Base-by-base conservation (phyloP, 192 early-diverging fungal species). In the Coemansia sp. region DNA sequence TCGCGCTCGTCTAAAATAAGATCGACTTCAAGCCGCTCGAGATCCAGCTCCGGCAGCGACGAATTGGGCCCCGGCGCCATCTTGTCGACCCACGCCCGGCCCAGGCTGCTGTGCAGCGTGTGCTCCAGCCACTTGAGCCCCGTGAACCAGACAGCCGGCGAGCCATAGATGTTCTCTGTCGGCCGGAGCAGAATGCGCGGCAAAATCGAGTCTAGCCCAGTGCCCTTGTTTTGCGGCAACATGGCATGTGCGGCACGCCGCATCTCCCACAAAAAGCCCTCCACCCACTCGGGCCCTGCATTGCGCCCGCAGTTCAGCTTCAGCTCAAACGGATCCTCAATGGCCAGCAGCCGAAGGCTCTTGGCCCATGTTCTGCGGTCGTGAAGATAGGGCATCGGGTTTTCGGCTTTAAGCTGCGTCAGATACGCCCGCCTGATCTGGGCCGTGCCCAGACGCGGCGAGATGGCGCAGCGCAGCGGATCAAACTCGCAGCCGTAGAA, bases 241-340 rank as follows among this genome's bases (percentile, higher is more conserved):
- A 53, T 43, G 0, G 48, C 41, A 57, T 47, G 55, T 0, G 67
- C 67, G 5, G 60, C 67, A 11, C 67, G 50, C 2, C 67, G 60
- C 67, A 71, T 71, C 29, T 71, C 67, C 67, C 67, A 71, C 23
- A 63, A 18, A 18, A 71, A n/a, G 5, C 60, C 60, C 20, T 53
- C 60, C 5, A 50, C 40, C 67, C 67, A 71, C 46, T 71, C 67
- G 14, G 54, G 33, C 20, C 54, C 44, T 6, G 55, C 67, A 14
- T 44, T 47, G 46, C 67, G 60, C 1, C 42, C 60, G 27, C 60
- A 63, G 30, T 63, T 71, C 11, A 55, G 32, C 0, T 17, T 14
- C 13, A 47, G 15, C 15, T 71, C 67, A 13, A 71, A 63, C 22
- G 67, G 67, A 23, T 71, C 67, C 47, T 71, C 67, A 11, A 71